Evolutionary conservation across 2,329 filamentous ascomycete genomes (phyloP).

Genomic region (Aspergillus pseudoglaucus): DNA sequence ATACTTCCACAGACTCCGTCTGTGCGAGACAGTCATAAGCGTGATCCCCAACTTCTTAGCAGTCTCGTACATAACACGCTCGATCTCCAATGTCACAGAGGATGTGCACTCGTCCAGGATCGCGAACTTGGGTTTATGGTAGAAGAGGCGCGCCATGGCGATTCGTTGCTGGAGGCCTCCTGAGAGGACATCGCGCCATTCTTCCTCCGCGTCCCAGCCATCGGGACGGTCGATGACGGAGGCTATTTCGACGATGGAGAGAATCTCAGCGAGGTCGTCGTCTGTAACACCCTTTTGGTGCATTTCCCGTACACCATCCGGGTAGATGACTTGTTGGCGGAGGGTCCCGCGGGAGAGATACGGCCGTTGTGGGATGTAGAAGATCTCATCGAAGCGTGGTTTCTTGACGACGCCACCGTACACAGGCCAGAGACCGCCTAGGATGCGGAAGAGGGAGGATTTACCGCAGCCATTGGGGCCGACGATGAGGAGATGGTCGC

Average conservation of each 20-base stretch:
- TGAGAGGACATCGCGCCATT: conserved; percentile 92
- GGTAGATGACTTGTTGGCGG: conserved; percentile 96
- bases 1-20: conserved; percentile 91
- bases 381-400: conserved; percentile 86
- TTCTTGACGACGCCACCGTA: conserved; percentile 93
- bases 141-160: conserved; percentile 92
- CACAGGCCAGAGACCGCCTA: conserved; percentile 94
- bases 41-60: conserved; percentile 89
- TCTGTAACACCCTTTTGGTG: conserved; percentile 77
- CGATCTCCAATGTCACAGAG: conserved; percentile 88
- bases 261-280: conserved; percentile 67
- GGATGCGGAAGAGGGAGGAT: conserved; percentile 89
- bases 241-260: conserved; percentile 74
- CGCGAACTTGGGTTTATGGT: conserved; percentile 85
- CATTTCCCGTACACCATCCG: conserved; percentile 82
- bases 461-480: conserved; percentile 97
- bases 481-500: conserved; percentile 88
- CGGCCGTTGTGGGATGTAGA: conserved; percentile 94
- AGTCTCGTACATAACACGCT: conserved; percentile 94
- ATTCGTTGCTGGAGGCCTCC: conserved; percentile 92
- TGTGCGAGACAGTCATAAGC: conserved; percentile 91
- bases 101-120: conserved; percentile 97
- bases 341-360: conserved; percentile 87
- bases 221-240: conserved; percentile 71
- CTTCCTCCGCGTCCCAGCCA: conserved; percentile 88